phyloP scores from a whole-genome alignment of 179 eudicot genomes.

The Nepenthes alata region DNA sequence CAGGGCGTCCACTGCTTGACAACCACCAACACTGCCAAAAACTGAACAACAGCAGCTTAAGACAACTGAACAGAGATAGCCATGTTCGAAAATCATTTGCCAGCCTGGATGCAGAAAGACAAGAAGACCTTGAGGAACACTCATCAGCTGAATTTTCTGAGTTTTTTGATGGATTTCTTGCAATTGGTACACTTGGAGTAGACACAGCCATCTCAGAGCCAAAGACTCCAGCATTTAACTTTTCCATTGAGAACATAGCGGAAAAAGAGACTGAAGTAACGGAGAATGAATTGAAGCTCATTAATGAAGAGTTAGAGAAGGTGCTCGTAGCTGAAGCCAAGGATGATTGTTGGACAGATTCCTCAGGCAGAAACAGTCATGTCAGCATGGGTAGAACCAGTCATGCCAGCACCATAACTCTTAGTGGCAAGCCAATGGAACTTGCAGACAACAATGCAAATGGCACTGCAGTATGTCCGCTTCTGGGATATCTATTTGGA shows the following conservation, averaged over 20 bases:
- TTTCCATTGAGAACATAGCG: slow-evolving; percentile 49
- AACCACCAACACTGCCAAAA: slow-evolving; percentile 39
- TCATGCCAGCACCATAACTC: slow-evolving; percentile 57
- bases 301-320: slow-evolving; percentile 75
- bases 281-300: slow-evolving; percentile 54
- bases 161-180: slow-evolving; percentile 75
- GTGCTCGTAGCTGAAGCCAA: slow-evolving; percentile 52
- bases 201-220: slow-evolving; percentile 37
- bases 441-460: slow-evolving; percentile 28
- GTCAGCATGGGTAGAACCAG: slow-evolving; percentile 72
- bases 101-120: slow-evolving; percentile 34
- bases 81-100: slow-evolving; percentile 45
- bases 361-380: slow-evolving; percentile 60
- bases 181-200: slow-evolving; percentile 77
- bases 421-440: slow-evolving; percentile 45
- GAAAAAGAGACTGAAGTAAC: slow-evolving; percentile 63
- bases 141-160: slow-evolving; percentile 40
- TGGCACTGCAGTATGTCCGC: slow-evolving; percentile 43
- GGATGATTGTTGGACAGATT: slow-evolving; percentile 41
- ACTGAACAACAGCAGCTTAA: slow-evolving; percentile 26
- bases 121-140: slow-evolving; percentile 37
- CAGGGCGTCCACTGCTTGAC: slow-evolving; percentile 51
- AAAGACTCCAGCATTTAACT: slow-evolving; percentile 66
- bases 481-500: slow-evolving; percentile 68
- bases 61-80: slow-evolving; percentile 41